Evolutionary conservation across 306 rosid species (phyloP), one percentile per base, ranked within the genome.

Genomic region (Astragalus glycyphyllos): DNA sequence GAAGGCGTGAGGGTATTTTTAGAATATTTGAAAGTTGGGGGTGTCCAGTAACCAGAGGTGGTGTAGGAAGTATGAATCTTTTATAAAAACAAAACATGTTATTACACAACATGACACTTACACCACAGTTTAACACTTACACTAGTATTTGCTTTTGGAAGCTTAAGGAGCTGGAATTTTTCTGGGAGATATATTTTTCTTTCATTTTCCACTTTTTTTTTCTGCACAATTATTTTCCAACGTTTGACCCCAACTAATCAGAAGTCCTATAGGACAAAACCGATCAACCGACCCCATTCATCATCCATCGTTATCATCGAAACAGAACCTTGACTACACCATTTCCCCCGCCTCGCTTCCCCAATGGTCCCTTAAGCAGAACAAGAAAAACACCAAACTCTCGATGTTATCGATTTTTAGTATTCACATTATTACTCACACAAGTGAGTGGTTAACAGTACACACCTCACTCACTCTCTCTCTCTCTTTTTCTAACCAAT

Each of bases 371-470:
- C 41, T 50, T 63, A 59, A 69, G 37, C 59, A 13, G 62, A 84
- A 79, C 81, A 74, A 75, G 54, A 77, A 82, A 45, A 82, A 72
- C 72, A 88, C 88, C 87, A 23, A 82, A 82, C 88, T 82, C 85
- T 26, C 73, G 59, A 65, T 85, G 85, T 53, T 65, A 76, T 82
- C 84, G 38, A 82, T 59, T 67, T 72, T 72, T 59, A 81, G 82
- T 84, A 78, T 80, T 78, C 71, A 49, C 11, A 42, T 85, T 72
- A 70, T 65, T 35, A 45, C 82, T 81, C 46, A 45, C 82, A 79
- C 46, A 4, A 41, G 12, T 69, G 73, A 78, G 86, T 82, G 71
- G 87, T 83, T 84, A 84, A 74, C 41, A 37, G 8, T 5, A 37
- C 41, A 37, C 41, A 37, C 8, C 41, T 37, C 45, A 40, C 45